A percentile compares a stretch with the other conserved stretches of the same genome.
Conservation (phyloP, 202 grass and related monocot species). For the Elaeis oleifera region DNA sequence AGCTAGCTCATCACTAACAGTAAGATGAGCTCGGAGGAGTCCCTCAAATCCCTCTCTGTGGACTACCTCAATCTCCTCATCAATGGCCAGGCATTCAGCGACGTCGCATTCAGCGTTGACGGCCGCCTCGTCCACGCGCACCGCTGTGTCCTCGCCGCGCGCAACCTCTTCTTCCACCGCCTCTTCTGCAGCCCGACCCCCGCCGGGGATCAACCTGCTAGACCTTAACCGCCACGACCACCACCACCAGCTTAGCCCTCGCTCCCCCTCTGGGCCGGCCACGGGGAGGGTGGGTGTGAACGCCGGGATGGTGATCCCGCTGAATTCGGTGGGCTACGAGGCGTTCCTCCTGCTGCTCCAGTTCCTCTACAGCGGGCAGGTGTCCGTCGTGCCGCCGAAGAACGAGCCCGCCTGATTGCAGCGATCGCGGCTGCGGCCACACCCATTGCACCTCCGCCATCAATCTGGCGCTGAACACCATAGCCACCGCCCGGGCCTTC, state of each 20-base stretch:
- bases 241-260: constrained; percentile 25
- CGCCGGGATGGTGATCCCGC: constrained; percentile 45
- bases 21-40: constrained; percentile 39
- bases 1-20: too few species aligned
- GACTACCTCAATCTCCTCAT: constrained; percentile 98
- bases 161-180: constrained; percentile 88
- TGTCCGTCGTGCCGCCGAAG: constrained; percentile 83
- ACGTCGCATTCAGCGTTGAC: constrained; percentile 77
- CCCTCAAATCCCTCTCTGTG: constrained; percentile 76
- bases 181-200: constrained; percentile 56
- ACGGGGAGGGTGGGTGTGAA: constrained; percentile 10
- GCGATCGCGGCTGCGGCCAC: constrained; percentile 78
- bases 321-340: constrained; percentile 81
- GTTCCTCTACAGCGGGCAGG: constrained; percentile 95
- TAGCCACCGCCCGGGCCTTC: constrained; percentile 60
- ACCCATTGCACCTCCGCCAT: constrained; percentile 88
- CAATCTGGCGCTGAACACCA: constrained; percentile 69
- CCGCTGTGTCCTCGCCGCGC: constrained; percentile 87
- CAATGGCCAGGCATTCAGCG: constrained; percentile 94
- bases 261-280: constrained; percentile 53
- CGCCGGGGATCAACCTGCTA: constrained; percentile 37
- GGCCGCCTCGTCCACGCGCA: constrained; percentile 79
- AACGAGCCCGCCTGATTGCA: constrained; percentile 69
- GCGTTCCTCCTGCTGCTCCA: constrained; percentile 87
- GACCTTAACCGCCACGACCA: neutral